Evolutionary conservation across 2,329 filamentous ascomycete genomes (phyloP).

Genomic region (Fusarium sp.): DNA sequence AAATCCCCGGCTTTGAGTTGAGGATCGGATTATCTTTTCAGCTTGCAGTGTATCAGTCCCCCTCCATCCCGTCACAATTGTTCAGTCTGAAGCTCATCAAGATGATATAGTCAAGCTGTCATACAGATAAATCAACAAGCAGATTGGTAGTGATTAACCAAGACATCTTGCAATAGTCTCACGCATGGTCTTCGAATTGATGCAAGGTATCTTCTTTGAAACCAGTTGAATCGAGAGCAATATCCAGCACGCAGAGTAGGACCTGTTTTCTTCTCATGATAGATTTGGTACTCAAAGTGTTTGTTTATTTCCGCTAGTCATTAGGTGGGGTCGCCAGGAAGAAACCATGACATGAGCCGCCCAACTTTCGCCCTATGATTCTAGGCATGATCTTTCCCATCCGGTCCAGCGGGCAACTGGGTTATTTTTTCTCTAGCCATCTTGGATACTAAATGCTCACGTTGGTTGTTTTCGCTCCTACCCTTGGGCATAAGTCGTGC

Average conservation of each 20-base stretch:
- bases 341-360: not conserved
- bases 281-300: not conserved
- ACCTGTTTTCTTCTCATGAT: not conserved
- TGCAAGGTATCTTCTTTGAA: not conserved
- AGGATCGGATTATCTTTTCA: slow-evolving; percentile 48
- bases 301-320: slow-evolving; percentile 4
- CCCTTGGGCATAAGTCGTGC: too few relatives aligned
- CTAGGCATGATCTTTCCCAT: too few relatives aligned
- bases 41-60: slow-evolving; percentile 13
- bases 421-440: too few relatives aligned
- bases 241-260: not conserved
- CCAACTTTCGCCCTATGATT: too few relatives aligned
- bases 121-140: not conserved
- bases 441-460: too few relatives aligned
- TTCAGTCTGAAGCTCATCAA: slow-evolving; percentile 3
- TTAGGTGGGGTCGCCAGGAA: not conserved
- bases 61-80: not conserved
- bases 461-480: too few relatives aligned
- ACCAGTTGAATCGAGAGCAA: not conserved
- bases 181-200: not conserved
- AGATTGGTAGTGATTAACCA: not conserved
- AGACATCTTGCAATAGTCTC: not conserved
- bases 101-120: not conserved
- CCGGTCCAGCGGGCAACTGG: too few relatives aligned
- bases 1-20: slow-evolving; percentile 27